A percentile compares a stretch with the other conserved stretches of the same genome.
phyloP scores from a whole-genome alignment of 164 flowering plant genomes.

The Vitis riparia region DNA sequence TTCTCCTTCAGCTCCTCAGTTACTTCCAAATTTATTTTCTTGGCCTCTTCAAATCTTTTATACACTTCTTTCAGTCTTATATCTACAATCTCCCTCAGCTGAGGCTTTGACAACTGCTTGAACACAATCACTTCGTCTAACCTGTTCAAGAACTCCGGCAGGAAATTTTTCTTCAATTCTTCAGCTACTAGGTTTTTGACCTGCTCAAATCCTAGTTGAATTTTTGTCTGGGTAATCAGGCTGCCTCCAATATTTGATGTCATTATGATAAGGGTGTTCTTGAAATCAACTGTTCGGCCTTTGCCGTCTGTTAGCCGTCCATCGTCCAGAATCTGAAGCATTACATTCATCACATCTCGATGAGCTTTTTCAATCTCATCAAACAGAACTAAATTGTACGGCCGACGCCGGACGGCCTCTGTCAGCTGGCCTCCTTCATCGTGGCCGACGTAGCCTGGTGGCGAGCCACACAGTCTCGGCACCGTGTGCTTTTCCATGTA shows the following conservation, averaged over 20 bases:
- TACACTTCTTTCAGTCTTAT: slow-evolving; percentile 30
- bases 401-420: slow-evolving; percentile 29
- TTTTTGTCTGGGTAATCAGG: slow-evolving; percentile 16
- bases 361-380: slow-evolving; percentile 51
- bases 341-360: slow-evolving; percentile 27
- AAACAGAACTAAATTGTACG: slow-evolving; percentile 31
- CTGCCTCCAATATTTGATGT: slow-evolving; percentile 36
- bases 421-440: slow-evolving; percentile 37
- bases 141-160: slow-evolving; percentile 39
- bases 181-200: slow-evolving; percentile 22
- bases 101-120: slow-evolving; percentile 21
- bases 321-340: slow-evolving; percentile 43
- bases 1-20: slow-evolving; percentile 22
- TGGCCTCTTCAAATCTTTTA: slow-evolving; percentile 13
- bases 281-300: slow-evolving; percentile 43
- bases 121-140: slow-evolving; percentile 38
- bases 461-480: slow-evolving; percentile 29
- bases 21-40: slow-evolving; percentile 20
- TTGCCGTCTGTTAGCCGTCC: slow-evolving; percentile 36
- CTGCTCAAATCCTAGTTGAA: slow-evolving; percentile 20
- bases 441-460: slow-evolving; percentile 41
- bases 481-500: slow-evolving; percentile 22
- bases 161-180: slow-evolving; percentile 27
- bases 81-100: slow-evolving; percentile 28
- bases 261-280: slow-evolving; percentile 35